Evolutionary conservation across 1,284 basidiomycete genomes (phyloP).

Genomic region (Filobasidium uniguttulatum): DNA sequence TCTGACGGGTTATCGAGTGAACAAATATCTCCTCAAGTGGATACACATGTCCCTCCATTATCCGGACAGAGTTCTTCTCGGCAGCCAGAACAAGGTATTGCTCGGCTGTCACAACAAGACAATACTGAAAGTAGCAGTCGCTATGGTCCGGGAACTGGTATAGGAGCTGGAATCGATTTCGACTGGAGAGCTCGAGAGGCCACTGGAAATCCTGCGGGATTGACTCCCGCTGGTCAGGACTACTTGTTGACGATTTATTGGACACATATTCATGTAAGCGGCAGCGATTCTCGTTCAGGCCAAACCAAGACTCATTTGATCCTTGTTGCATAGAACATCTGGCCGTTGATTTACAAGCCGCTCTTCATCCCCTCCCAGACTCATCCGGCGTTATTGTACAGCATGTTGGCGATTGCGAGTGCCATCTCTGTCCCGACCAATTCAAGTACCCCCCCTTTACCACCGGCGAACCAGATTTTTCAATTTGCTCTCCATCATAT

Average conservation of each 20-base stretch:
- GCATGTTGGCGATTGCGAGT: conserved; percentile 29
- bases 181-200: background rate
- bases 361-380: conserved; percentile 27
- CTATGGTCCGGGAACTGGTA: background rate
- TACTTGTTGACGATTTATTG: conserved; percentile 29
- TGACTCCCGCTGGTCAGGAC: conserved; percentile 13
- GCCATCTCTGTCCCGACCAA: conserved; percentile 26
- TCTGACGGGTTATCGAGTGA: background rate
- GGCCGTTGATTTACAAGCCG: conserved; percentile 35
- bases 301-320: background rate
- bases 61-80: background rate
- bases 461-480: conserved; percentile 25
- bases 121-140: background rate
- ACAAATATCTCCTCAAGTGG: background rate
- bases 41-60: background rate
- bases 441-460: conserved; percentile 45
- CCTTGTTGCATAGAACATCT: conserved; percentile 24
- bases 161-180: background rate
- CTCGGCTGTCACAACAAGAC: background rate
- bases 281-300: background rate
- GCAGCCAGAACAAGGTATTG: background rate
- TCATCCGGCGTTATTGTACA: conserved; percentile 23
- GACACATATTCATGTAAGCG: conserved; percentile 27
- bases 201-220: too few species aligned
- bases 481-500: conserved; percentile 18